Conservation (phyloP, 495 filamentous ascomycete genomes). For the Penicillium egyptiacum region DNA sequence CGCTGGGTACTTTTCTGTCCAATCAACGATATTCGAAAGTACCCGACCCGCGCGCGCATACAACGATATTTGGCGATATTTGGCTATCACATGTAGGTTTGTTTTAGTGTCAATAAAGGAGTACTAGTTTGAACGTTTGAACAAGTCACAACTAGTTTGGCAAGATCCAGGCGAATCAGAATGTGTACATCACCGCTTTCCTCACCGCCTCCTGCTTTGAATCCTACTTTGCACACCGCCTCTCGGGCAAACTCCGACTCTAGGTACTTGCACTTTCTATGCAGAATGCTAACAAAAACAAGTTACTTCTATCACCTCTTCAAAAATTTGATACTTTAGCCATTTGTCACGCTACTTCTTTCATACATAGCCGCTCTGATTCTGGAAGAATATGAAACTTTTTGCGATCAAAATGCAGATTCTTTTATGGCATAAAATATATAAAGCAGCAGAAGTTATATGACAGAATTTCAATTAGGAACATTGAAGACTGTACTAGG, state of each 20-base stretch:
- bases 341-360: too few relatives aligned
- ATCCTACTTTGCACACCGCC: too few relatives aligned
- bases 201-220: background rate
- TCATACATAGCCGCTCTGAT: conserved; percentile 1
- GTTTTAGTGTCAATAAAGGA: background rate
- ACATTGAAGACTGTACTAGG: background rate
- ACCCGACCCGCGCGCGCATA: conserved; percentile 3
- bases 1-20: conserved; percentile 1
- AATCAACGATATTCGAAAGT: conserved; percentile 2
- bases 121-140: background rate
- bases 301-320: too few relatives aligned
- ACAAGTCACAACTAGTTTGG: conserved; percentile 1
- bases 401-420: background rate
- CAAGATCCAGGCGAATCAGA: background rate
- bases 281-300: too few relatives aligned
- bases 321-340: too few relatives aligned
- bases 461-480: background rate
- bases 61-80: conserved; percentile 1
- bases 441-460: conserved; percentile 4
- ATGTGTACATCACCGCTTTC: background rate
- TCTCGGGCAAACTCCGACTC: too few relatives aligned
- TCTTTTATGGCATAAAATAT: background rate
- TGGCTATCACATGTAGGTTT: background rate
- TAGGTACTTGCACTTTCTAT: too few relatives aligned
- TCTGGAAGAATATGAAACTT: background rate